Percentiles rank a stretch among this genome's conserved stretches.
These are phyloP conservation scores for Phaseolus coccineus DNA, from an alignment of 331 rosid genomes.

Conservation along the genomic window DNA sequence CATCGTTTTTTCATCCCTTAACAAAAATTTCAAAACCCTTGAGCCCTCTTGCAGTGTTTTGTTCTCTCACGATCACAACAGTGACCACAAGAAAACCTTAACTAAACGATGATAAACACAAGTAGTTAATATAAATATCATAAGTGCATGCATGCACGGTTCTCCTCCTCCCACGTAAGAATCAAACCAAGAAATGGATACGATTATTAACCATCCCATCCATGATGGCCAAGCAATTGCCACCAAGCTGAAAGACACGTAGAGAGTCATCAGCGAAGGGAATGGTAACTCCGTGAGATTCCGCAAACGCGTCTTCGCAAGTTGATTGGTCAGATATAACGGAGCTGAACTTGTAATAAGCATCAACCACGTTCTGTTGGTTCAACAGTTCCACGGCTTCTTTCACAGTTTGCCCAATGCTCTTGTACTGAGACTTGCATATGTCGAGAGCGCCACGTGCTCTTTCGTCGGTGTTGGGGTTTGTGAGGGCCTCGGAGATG, in stretches of 20 bases:
- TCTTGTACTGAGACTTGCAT: conserved; percentile 16
- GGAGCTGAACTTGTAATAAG: conserved; percentile 40
- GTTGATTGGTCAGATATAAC: not conserved
- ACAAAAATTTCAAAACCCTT: not conserved
- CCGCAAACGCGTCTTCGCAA: conserved; percentile 36
- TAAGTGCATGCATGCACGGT: not conserved
- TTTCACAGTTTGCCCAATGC: conserved; percentile 5
- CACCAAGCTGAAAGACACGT: not conserved
- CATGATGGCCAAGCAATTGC: conserved; percentile 50
- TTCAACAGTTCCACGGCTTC: not conserved
- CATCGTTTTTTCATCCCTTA: not conserved
- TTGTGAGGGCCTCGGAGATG: not conserved
- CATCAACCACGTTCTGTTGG: conserved; percentile 35
- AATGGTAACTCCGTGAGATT: conserved; percentile 21
- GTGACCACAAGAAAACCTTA: no score
- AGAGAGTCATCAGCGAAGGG: not conserved
- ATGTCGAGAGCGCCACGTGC: not conserved
- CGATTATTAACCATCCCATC: not conserved
- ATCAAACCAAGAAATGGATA: not conserved
- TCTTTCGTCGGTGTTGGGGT: not conserved
- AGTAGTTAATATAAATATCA: no score
- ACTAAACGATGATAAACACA: no score
- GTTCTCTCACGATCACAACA: no score
- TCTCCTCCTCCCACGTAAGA: not conserved
- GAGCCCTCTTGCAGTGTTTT: not conserved